A percentile compares a stretch with the other conserved stretches of the same genome.
Conservation (phyloP, 106 monocot species). For the Vanilla planifolia region DNA sequence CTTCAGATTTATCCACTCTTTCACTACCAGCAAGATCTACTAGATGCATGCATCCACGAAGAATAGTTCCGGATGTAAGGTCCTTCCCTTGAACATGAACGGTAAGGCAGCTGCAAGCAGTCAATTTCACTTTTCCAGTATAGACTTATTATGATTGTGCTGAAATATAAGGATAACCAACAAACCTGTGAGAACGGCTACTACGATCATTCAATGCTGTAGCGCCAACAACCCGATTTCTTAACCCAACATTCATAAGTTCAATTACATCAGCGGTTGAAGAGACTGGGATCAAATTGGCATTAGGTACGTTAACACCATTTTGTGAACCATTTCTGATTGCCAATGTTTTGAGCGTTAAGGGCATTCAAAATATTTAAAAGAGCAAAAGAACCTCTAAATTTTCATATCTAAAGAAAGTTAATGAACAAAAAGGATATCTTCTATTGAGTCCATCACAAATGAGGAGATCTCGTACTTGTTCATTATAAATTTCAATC, state of each 20-base stretch:
- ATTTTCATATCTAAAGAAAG: not conserved
- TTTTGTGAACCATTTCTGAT: conserved; percentile 89
- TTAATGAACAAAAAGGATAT: conserved; percentile 46
- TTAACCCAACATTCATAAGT: conserved; percentile 84
- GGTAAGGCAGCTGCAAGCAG: conserved; percentile 83
- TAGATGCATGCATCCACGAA: conserved; percentile 95
- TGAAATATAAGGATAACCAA: not conserved
- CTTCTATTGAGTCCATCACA: conserved; percentile 65
- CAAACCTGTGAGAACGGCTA: conserved; percentile 94
- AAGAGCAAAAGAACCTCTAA: not conserved
- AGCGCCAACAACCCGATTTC: conserved; percentile 78
- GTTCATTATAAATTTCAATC: conserved; percentile 99
- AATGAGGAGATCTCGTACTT: conserved; percentile 95
- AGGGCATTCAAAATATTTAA: conserved; percentile 26
- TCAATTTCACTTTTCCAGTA: too few species aligned
- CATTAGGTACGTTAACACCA: conserved; percentile 87
- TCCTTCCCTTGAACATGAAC: conserved; percentile 97
- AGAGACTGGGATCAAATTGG: conserved; percentile 69
- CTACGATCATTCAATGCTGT: conserved; percentile 98
- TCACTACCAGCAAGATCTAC: conserved; percentile 99
- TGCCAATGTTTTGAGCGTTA: conserved; percentile 73
- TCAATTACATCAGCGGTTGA: conserved; percentile 84
- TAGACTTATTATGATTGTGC: too few species aligned
- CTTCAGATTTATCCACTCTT: conserved; percentile 95
- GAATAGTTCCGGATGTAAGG: conserved; percentile 59